These are phyloP conservation scores for Xylariaceae sp. DNA, from an alignment of 2,329 filamentous ascomycete species.

Conservation along the genomic window DNA sequence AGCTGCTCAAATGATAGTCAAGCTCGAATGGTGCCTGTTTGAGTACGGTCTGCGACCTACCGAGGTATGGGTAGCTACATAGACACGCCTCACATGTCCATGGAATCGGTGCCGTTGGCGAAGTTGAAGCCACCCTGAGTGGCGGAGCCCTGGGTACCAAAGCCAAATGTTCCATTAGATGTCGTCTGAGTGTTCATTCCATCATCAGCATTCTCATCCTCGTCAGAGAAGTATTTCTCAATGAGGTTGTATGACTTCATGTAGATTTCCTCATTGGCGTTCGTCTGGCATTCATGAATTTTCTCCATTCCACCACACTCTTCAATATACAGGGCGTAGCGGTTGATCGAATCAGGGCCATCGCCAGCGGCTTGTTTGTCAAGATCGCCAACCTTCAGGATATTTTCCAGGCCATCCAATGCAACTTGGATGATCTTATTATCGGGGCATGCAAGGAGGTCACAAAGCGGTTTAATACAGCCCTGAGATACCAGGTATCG, in stretches of 20 bases:
- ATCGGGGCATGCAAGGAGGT: slow-evolving; percentile 90
- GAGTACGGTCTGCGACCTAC: neutral
- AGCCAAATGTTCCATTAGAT: slow-evolving; percentile 73
- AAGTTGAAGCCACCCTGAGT: slow-evolving; percentile 84
- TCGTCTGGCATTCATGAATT: slow-evolving; percentile 99
- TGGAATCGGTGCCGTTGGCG: slow-evolving; percentile 63
- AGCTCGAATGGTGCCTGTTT: slow-evolving; percentile 2
- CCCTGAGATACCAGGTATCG: slow-evolving; percentile 89
- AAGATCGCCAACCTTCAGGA: slow-evolving; percentile 97
- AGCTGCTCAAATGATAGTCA: slow-evolving; percentile 16
- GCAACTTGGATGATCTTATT: slow-evolving; percentile 99
- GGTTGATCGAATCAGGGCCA: slow-evolving; percentile 78
- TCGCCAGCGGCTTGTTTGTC: slow-evolving; percentile 87
- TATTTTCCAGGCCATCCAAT: slow-evolving; percentile 96
- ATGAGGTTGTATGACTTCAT: slow-evolving; percentile 99
- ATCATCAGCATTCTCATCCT: slow-evolving; percentile 89
- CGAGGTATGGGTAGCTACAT: slow-evolving; percentile 1
- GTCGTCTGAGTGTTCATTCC: slow-evolving; percentile 66
- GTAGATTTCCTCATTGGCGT: slow-evolving; percentile 99
- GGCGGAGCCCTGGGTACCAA: slow-evolving; percentile 51
- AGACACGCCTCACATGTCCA: slow-evolving; percentile 55
- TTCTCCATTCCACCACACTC: slow-evolving; percentile 99
- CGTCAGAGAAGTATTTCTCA: slow-evolving; percentile 99
- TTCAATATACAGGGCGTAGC: slow-evolving; percentile 96
- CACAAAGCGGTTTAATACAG: slow-evolving; percentile 95